phyloP scores from a whole-genome alignment of 306 rosid genomes.

The Parietaria judaica region DNA sequence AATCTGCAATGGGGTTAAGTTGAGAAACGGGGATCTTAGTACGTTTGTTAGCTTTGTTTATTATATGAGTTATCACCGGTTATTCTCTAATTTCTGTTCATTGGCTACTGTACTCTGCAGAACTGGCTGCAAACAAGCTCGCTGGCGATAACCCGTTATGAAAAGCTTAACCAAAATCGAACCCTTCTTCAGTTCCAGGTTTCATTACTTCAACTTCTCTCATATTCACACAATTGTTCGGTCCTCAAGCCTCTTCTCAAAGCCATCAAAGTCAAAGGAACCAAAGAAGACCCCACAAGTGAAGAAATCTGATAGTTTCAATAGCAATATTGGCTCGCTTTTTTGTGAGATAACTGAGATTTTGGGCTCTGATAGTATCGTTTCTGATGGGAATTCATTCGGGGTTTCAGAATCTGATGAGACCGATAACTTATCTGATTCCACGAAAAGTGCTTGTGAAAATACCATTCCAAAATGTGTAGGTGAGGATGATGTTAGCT shows the following conservation, averaged over 20 bases:
- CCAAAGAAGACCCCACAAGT: conserved; percentile 11
- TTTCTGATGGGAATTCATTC: conserved; percentile 22
- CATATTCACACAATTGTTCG: background rate
- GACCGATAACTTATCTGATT: conserved; percentile 10
- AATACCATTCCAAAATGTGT: conserved; percentile 32
- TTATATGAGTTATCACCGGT: too few species aligned
- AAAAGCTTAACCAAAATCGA: conserved; percentile 18
- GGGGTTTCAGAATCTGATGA: conserved; percentile 27
- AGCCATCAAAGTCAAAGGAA: conserved; percentile 20
- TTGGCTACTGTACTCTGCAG: too few species aligned
- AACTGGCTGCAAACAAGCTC: too few species aligned
- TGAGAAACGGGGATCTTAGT: too few species aligned
- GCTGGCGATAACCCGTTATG: conserved; percentile 10
- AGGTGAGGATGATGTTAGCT: conserved; percentile 40
- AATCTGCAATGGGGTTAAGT: too few species aligned
- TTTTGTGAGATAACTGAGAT: conserved; percentile 58
- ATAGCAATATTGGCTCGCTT: conserved; percentile 19
- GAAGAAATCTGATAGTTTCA: background rate
- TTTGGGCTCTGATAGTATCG: conserved; percentile 42
- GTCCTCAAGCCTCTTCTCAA: conserved; percentile 13
- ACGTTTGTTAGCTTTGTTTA: too few species aligned
- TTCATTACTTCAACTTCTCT: conserved; percentile 13
- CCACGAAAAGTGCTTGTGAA: conserved; percentile 40
- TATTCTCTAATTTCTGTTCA: too few species aligned
- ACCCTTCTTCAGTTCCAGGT: conserved; percentile 6